phyloP scores from a whole-genome alignment of 2,329 filamentous ascomycete species.

The Lecanoromycetidae sp. region DNA sequence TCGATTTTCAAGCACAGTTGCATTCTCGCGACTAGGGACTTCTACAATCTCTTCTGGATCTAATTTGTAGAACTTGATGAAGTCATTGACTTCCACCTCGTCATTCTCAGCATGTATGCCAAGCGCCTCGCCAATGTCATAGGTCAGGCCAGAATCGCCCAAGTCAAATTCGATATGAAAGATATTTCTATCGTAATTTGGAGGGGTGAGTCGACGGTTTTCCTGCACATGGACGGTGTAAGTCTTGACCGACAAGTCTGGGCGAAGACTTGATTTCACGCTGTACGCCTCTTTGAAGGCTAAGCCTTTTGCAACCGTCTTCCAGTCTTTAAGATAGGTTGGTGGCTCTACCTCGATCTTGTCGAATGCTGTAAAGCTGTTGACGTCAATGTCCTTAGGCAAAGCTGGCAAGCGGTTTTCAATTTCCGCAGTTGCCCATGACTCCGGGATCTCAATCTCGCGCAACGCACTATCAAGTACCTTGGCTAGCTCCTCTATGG shows the following conservation, averaged over 20 bases:
- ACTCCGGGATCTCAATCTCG: slow-evolving; percentile 60
- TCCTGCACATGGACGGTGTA: slow-evolving; percentile 83
- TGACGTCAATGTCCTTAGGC: slow-evolving; percentile 56
- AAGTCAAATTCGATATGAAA: slow-evolving; percentile 99
- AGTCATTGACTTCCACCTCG: slow-evolving; percentile 60
- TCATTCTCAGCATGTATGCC: slow-evolving; percentile 96
- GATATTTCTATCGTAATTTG: slow-evolving; percentile 90
- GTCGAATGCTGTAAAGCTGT: slow-evolving; percentile 71
- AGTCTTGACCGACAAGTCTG: slow-evolving; percentile 77
- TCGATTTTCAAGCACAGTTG: slow-evolving; percentile 63
- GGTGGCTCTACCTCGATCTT: slow-evolving; percentile 61
- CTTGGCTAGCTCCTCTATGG: slow-evolving; percentile 47
- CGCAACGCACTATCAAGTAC: slow-evolving; percentile 58
- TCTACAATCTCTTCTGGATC: slow-evolving; percentile 76
- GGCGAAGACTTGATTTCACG: slow-evolving; percentile 61
- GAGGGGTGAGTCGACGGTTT: slow-evolving; percentile 81
- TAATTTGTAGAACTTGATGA: slow-evolving; percentile 83
- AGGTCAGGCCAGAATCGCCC: slow-evolving; percentile 77
- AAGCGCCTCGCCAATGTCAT: slow-evolving; percentile 93
- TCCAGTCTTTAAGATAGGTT: slow-evolving; percentile 61
- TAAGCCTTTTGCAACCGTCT: slow-evolving; percentile 72
- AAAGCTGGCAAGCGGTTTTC: slow-evolving; percentile 44
- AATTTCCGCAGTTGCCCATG: slow-evolving; percentile 62
- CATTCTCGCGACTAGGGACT: slow-evolving; percentile 72
- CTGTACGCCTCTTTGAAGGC: slow-evolving; percentile 90